Base-by-base conservation (phyloP, 2,329 filamentous ascomycete species). In the Cercospora sesami region DNA sequence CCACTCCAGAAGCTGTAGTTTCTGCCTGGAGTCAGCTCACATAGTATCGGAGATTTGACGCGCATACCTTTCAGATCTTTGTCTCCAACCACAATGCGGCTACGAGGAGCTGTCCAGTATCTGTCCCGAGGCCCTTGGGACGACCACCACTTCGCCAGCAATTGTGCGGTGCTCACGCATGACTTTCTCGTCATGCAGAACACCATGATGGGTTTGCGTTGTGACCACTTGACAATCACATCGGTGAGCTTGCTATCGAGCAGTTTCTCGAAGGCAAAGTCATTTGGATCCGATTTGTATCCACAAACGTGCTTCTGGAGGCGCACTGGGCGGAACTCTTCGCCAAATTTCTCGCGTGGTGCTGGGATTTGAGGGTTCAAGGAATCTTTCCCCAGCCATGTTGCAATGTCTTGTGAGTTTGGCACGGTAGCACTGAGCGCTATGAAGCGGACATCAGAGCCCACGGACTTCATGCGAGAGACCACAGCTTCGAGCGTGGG, bases 351-450 rank as follows among this genome's bases (percentile, higher is more conserved):
- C 75, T 93, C 89, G 57, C 85, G 83, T 26, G 83, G 82, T 1
- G 93, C 92, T 14, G 91, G 89, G 1, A 88, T 76, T 67, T 88
- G 81, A 26, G 86, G 85, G 36, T 86, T 86, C 0, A 81, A 83
- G 31, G 87, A 80, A 73, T 89, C 86, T 68, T 85, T 89, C 0
- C 92, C 92, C 0, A 96, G 82, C 93, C 92, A 96, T 1, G 83
- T 83, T 4, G 92, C 91, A 71, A 96, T 89, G 75, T 96, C 92
- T 58, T 89, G 83, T 0, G 91, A 90, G 72, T 96, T 96, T 1
- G 92, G 92, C 1, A 96, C 88, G 0, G 92, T 96, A 2, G 92
- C 92, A 76, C 92, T 94, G 57, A 96, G 80, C 1, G 92, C 92
- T 30, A 96, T 81, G 73, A 96, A 95, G 14, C 92, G 88, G 16